A percentile compares a stretch with the other conserved stretches of the same genome.
Conservation (phyloP, 2,329 filamentous ascomycete species). For the Diaporthe eres region DNA sequence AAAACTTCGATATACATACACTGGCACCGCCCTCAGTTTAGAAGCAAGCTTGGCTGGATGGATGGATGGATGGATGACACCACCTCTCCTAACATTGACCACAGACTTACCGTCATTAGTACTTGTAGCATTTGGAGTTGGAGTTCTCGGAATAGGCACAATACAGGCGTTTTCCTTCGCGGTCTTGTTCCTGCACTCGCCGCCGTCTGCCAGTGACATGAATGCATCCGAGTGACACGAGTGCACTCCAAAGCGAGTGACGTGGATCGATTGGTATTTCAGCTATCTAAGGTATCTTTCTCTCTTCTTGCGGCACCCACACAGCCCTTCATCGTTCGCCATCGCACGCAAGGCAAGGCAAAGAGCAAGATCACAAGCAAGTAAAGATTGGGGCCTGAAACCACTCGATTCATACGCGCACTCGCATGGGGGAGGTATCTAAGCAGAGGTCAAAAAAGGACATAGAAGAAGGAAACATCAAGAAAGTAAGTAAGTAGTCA, state of each 20-base stretch:
- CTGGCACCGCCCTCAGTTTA: neutral
- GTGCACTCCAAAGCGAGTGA: too few relatives aligned
- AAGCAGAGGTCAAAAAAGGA: slow-evolving; percentile 20
- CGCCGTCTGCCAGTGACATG: neutral
- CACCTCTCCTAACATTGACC: neutral
- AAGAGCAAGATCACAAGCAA: neutral
- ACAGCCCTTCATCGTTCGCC: neutral
- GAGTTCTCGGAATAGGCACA: slow-evolving; percentile 22
- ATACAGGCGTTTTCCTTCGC: slow-evolving; percentile 6
- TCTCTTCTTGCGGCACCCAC: neutral
- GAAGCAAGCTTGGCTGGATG: neutral
- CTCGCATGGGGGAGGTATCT: slow-evolving; percentile 40
- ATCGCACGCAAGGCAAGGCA: neutral
- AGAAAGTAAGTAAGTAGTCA: neutral
- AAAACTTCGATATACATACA: too few relatives aligned
- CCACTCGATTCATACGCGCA: slow-evolving; percentile 12
- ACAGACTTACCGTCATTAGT: slow-evolving; percentile 1
- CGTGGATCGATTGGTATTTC: neutral
- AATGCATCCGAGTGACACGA: neutral
- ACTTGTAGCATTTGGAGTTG: slow-evolving; percentile 32
- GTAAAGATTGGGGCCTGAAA: slow-evolving; percentile 13
- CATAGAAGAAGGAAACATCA: neutral
- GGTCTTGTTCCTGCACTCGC: neutral
- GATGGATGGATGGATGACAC: neutral
- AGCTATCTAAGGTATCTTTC: slow-evolving; percentile 25